Evolutionary conservation across 768 basidiomycete species (phyloP), one percentile per base, ranked within the genome.

Genomic region (Xerocomellus amylosporus): DNA sequence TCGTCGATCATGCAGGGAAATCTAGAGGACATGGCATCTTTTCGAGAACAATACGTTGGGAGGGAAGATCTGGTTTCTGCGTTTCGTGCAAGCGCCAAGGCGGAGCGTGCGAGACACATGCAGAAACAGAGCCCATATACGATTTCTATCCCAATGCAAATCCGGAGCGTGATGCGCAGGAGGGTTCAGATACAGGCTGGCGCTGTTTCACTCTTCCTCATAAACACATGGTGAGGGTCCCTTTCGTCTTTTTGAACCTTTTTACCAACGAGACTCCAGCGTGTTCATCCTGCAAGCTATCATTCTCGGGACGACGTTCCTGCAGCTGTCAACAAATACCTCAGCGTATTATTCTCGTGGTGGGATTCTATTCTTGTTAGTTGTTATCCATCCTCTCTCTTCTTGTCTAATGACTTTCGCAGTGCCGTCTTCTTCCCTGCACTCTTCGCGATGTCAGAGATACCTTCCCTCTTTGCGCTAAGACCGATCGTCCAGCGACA

Each of bases 321-420:
- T 75, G 55, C 62, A 73, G n/a, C 58, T 79, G 31, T 65, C 74
- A 0, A 63, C 71, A 17, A 70, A 63, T 30, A 80, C 81, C 6
- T 54, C 60, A 0, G 56, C 49, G 7, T 72, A 44, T 38, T 71
- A 52, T n/a, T 85, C 87, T 34, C 82, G 90, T 22, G 90, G 90
- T n/a, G 90, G 90, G 64, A 78, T 88, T 33, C 74, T 93, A 14
- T 92, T 91, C 79, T 90, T 93, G 80, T 86, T 59, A 31, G 81
- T 75, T n/a, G 4, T 36, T 19, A 0, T 37, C 0, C 3, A 0
- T 24, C 22, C 1, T 36, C 13, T 22, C 0, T 15, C 4, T 38
- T 4, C 8, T 40, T 26, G 24, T 46, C 49, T 50, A 6, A 58
- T 31, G 33, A 13, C 0, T 15, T 26, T 36, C 20, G 1, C 46